Conservation (phyloP, 2,329 filamentous ascomycete species). For the Fusarium chlamydosporum region DNA sequence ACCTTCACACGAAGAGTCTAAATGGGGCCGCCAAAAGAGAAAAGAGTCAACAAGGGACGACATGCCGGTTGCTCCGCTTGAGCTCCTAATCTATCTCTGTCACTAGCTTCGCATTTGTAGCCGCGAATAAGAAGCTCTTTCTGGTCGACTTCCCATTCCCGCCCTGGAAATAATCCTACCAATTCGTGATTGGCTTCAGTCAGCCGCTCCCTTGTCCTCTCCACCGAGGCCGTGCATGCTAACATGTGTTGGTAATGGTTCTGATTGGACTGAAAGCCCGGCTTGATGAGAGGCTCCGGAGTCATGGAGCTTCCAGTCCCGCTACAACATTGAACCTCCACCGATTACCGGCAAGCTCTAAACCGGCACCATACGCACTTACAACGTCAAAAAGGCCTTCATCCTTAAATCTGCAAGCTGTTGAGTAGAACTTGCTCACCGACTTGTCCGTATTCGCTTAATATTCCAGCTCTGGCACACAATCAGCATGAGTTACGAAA, state of each 20-base stretch:
- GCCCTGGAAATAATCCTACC: slow-evolving; percentile 31
- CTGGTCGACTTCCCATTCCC: slow-evolving; percentile 28
- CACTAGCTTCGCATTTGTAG: slow-evolving; percentile 30
- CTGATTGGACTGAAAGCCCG: slow-evolving; percentile 52
- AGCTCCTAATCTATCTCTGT: slow-evolving; percentile 33
- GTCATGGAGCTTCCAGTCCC: slow-evolving; percentile 46
- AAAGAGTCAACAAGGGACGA: slow-evolving; percentile 43
- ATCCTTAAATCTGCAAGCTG: slow-evolving; percentile 22
- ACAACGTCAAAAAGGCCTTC: slow-evolving; percentile 31
- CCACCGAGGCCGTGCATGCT: slow-evolving; percentile 43
- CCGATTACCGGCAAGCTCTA: slow-evolving; percentile 34
- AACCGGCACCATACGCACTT: slow-evolving; percentile 21
- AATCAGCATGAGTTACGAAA: slow-evolving; percentile 43
- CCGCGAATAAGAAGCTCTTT: slow-evolving; percentile 29
- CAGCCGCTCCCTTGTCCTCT: slow-evolving; percentile 32
- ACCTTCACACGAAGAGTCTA: slow-evolving; percentile 17
- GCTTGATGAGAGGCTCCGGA: slow-evolving; percentile 51
- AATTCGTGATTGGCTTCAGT: slow-evolving; percentile 39
- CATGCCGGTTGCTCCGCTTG: slow-evolving; percentile 35
- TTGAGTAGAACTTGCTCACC: slow-evolving; percentile 34
- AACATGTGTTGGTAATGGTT: slow-evolving; percentile 42
- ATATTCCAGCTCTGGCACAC: slow-evolving; percentile 25
- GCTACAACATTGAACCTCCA: slow-evolving; percentile 36
- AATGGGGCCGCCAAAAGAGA: slow-evolving; percentile 26
- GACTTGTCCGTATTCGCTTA: slow-evolving; percentile 34